Evolutionary conservation across 352 stramenopile species (phyloP), one percentile per base, ranked within the genome.

Genomic region (Plasmopara viticola): DNA sequence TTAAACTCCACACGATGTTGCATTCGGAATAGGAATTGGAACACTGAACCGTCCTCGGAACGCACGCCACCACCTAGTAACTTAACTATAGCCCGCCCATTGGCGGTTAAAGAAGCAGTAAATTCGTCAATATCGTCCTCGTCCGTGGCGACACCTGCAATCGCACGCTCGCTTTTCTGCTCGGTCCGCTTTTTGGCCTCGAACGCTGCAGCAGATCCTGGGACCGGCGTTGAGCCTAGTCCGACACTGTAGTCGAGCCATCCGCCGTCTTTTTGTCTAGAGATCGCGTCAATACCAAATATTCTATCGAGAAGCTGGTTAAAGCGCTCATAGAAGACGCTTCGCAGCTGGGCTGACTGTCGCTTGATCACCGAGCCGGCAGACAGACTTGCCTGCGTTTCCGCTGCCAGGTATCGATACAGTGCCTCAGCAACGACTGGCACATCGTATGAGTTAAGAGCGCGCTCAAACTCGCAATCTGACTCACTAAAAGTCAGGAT

Each of bases 311-410:
- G 53, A 17, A 92, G 73, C 65, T 89, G 82, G 66, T 90, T 90
- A 51, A 92, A 89, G 28, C 82, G 82, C 57, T 90, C 82, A 64
- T 92, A 92, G 53, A 92, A 90, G 49, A 87, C 78, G 50, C 82
- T 76, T 33, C 84, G 82, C 30, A 86, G 65, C 58, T 90, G 82
- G 14, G 72, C 75, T n/a, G 78, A 86, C 55, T 88, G 77, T 25
- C 78, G 79, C 66, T 91, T 89, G 62, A 62, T 82, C 3, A 58
- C 44, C 0, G 72, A 72, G 13, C 74, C 66, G 1, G 61, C 61
- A 7, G 70, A 77, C 29, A 84, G 52, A 48, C 64, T 76, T n/a
- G 79, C 74, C 58, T 90, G 82, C 29, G 84, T 64, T 62, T 89
- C 79, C 29, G 80, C 66, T 34, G 75, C 75, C 33, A 92, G 53